These are phyloP conservation scores for Trichoderma asperellum DNA, from an alignment of 2,329 filamentous ascomycete species.

Conservation along the genomic window DNA sequence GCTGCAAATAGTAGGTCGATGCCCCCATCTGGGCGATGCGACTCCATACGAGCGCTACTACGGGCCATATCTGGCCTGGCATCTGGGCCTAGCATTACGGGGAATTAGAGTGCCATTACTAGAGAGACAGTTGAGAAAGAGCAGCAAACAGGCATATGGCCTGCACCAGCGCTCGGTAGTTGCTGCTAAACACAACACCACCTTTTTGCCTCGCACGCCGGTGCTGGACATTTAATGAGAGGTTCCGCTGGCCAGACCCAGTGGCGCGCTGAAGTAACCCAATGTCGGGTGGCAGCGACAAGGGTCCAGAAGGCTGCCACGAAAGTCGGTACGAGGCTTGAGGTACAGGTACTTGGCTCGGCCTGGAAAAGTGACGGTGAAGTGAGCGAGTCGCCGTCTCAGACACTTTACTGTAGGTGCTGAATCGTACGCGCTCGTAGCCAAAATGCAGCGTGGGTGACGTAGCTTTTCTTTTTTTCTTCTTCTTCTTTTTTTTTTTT, in stretches of 20 bases:
- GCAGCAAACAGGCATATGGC: neutral
- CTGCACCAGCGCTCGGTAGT: neutral
- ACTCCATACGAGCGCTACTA: neutral
- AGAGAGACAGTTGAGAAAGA: neutral
- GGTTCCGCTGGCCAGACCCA: conserved; percentile 8
- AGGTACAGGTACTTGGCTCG: conserved; percentile 2
- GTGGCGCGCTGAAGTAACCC: conserved; percentile 15
- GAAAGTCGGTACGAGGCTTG: neutral
- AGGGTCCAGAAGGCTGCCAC: neutral
- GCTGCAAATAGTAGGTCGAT: neutral
- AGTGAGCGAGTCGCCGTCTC: neutral
- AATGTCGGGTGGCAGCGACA: conserved; percentile 11
- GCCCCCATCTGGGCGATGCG: neutral
- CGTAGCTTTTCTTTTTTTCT: neutral
- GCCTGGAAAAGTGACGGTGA: neutral
- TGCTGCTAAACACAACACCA: neutral
- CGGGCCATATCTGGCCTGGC: neutral
- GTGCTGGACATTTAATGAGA: conserved; percentile 6
- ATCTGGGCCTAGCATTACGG: neutral
- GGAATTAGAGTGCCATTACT: neutral
- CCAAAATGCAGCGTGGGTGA: neutral
- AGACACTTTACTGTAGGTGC: neutral
- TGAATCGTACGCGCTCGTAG: neutral
- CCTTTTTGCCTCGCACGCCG: neutral
- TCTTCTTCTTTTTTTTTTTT: neutral